Evolutionary conservation across 1,284 basidiomycete genomes (phyloP).

Genomic region (Trichosporon sp.): DNA sequence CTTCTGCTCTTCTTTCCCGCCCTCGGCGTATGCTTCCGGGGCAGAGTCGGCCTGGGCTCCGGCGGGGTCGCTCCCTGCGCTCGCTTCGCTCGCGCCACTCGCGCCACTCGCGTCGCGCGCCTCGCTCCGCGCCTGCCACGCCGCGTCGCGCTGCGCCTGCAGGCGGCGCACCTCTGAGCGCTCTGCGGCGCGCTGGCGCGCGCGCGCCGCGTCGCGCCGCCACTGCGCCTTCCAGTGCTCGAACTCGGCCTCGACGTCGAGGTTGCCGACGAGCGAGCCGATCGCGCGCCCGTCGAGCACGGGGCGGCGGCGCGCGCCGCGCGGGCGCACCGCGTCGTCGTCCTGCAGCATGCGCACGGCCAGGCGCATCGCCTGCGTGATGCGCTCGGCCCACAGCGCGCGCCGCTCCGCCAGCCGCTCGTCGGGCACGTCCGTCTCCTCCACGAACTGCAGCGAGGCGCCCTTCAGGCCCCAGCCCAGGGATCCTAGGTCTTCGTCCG

Average conservation of each 20-base stretch:
- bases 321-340: conserved; percentile 10
- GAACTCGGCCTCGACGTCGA: not conserved
- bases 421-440: not conserved
- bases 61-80: too few relatives aligned
- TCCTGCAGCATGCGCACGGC: conserved; percentile 15
- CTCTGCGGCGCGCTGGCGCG: not conserved
- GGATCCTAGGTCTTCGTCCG: too few relatives aligned
- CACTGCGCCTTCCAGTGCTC: not conserved
- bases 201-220: not conserved
- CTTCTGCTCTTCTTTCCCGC: not conserved
- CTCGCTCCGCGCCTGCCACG: not conserved
- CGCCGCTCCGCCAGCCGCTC: not conserved
- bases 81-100: not conserved
- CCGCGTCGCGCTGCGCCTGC: not conserved
- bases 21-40: not conserved
- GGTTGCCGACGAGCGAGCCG: not conserved
- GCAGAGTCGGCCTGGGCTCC: not conserved
- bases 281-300: not conserved
- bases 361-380: conserved; percentile 1
- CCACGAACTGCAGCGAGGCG: not conserved
- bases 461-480: not conserved
- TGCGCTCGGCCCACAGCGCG: conserved; percentile 1
- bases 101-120: too few relatives aligned
- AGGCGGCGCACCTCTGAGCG: not conserved
- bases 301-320: not conserved